These are phyloP conservation scores for Aplosporella prunicola DNA, from an alignment of 2,329 filamentous ascomycete genomes.

Conservation along the genomic window DNA sequence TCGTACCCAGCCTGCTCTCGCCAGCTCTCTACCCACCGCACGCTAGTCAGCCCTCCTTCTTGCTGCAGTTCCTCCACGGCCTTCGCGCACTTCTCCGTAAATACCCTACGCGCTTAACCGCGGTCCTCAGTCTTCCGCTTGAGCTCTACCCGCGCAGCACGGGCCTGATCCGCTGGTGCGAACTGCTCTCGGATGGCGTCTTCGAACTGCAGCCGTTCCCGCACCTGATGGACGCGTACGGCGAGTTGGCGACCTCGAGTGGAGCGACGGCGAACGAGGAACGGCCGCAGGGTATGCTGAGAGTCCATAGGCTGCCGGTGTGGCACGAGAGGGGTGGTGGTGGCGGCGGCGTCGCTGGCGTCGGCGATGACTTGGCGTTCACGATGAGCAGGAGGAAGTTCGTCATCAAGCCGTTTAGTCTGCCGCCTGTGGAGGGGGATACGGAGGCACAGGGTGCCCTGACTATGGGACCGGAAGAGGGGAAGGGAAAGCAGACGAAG, in stretches of 20 bases:
- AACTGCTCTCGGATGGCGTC: constrained; percentile 75
- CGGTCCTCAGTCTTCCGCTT: constrained; percentile 67
- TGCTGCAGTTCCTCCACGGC: constrained; percentile 73
- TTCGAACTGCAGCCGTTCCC: constrained; percentile 72
- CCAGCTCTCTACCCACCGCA: constrained; percentile 72
- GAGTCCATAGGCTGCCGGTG: constrained; percentile 71
- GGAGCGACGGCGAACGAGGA: constrained; percentile 56
- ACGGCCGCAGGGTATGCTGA: constrained; percentile 75
- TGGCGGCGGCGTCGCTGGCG: constrained; percentile 49
- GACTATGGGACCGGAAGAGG: constrained; percentile 26
- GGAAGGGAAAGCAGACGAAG: constrained; percentile 44
- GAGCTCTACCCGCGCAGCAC: constrained; percentile 67
- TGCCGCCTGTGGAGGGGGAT: constrained; percentile 78
- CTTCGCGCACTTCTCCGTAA: constrained; percentile 66
- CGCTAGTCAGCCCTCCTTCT: constrained; percentile 57
- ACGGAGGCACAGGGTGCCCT: constrained; percentile 46
- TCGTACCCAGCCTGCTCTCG: constrained; percentile 78
- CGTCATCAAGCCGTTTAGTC: constrained; percentile 75
- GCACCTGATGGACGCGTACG: constrained; percentile 42
- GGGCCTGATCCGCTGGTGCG: constrained; percentile 76
- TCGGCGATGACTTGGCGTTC: constrained; percentile 83
- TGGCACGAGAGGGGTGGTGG: constrained; percentile 84
- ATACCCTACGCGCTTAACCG: constrained; percentile 55
- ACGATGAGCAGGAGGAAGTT: constrained; percentile 76
- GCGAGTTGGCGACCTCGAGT: constrained; percentile 31